Percentiles rank a stretch among this genome's conserved stretches.
These are phyloP conservation scores for Fusarium mangiferae DNA, from an alignment of 2,329 filamentous ascomycete species.

Conservation along the genomic window DNA sequence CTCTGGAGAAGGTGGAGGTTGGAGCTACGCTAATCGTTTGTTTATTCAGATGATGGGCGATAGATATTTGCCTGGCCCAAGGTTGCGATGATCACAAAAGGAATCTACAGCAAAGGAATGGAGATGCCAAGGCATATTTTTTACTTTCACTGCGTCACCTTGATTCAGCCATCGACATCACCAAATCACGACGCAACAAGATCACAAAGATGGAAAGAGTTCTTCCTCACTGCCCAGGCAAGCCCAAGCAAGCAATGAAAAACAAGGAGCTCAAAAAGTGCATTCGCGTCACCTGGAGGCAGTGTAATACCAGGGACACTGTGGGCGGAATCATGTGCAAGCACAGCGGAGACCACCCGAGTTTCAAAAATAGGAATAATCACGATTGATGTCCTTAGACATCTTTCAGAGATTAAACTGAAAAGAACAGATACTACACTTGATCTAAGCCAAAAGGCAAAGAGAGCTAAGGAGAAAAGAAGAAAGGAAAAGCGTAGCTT, in stretches of 20 bases:
- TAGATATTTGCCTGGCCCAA: constrained; percentile 6
- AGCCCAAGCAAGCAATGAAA: constrained; percentile 55
- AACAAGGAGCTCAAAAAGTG: constrained; percentile 40
- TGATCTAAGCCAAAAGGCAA: constrained; percentile 82
- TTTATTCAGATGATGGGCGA: neutral
- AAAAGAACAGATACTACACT: constrained; percentile 98
- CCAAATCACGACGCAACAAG: rapidly evolving
- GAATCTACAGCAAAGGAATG: neutral
- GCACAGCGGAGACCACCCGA: constrained; percentile 53
- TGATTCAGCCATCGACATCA: rapidly evolving
- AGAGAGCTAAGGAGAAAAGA: constrained; percentile 56
- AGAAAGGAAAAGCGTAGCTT: constrained; percentile 37
- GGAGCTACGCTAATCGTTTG: constrained; percentile 18
- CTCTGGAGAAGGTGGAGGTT: constrained; percentile 15
- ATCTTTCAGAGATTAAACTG: constrained; percentile 96
- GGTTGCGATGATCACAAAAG: neutral
- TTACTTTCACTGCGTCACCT: too few species aligned
- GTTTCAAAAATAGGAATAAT: constrained; percentile 77
- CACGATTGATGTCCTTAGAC: constrained; percentile 76
- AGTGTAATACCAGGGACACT: constrained; percentile 54
- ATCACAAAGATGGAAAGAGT: constrained; percentile 51
- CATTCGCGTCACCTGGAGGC: constrained; percentile 52
- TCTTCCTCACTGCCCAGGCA: constrained; percentile 55
- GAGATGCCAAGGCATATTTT: neutral
- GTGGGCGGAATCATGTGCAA: constrained; percentile 54